phyloP scores from a whole-genome alignment of 2,329 filamentous ascomycete genomes.

The Alternaria tenuissima region DNA sequence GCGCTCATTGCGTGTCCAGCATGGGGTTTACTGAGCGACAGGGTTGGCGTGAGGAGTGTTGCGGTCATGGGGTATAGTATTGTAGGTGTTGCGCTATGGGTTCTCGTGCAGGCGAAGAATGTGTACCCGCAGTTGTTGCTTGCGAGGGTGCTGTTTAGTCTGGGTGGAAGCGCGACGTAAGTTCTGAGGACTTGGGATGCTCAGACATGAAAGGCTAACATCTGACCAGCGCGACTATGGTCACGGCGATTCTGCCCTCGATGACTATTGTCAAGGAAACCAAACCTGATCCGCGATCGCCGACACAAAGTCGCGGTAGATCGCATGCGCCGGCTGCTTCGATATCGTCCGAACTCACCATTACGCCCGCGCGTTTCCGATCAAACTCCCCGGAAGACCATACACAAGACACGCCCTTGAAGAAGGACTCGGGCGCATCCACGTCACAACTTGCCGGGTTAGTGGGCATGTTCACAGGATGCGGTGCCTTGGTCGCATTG shows the following conservation, averaged over 20 bases:
- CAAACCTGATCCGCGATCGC: slow-evolving; percentile 36
- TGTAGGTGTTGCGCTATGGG: slow-evolving; percentile 76
- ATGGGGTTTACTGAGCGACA: slow-evolving; percentile 81
- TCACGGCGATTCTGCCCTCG: slow-evolving; percentile 88
- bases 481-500: slow-evolving; percentile 86
- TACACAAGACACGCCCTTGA: slow-evolving; percentile 15
- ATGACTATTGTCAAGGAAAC: slow-evolving; percentile 58
- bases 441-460: slow-evolving; percentile 79
- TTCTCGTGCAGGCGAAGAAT: slow-evolving; percentile 85
- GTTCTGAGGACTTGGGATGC: slow-evolving; percentile 24
- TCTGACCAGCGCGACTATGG: slow-evolving; percentile 77
- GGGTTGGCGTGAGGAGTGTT: slow-evolving; percentile 72
- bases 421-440: slow-evolving; percentile 48
- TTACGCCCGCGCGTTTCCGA: slow-evolving; percentile 68
- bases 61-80: slow-evolving; percentile 80
- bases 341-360: slow-evolving; percentile 76
- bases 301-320: slow-evolving; percentile 43
- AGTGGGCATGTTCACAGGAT: slow-evolving; percentile 91
- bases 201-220: slow-evolving; percentile 20
- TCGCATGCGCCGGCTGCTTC: slow-evolving; percentile 71
- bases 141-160: slow-evolving; percentile 83
- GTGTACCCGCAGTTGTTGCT: slow-evolving; percentile 89
- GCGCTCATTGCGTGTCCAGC: slow-evolving; percentile 80
- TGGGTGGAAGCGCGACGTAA: slow-evolving; percentile 88
- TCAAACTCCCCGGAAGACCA: slow-evolving; percentile 39